Percentiles rank a stretch among this genome's conserved stretches.
Evolutionary conservation across 2,329 filamentous ascomycete genomes (phyloP).

Genomic region (Diplodia scrobiculata): DNA sequence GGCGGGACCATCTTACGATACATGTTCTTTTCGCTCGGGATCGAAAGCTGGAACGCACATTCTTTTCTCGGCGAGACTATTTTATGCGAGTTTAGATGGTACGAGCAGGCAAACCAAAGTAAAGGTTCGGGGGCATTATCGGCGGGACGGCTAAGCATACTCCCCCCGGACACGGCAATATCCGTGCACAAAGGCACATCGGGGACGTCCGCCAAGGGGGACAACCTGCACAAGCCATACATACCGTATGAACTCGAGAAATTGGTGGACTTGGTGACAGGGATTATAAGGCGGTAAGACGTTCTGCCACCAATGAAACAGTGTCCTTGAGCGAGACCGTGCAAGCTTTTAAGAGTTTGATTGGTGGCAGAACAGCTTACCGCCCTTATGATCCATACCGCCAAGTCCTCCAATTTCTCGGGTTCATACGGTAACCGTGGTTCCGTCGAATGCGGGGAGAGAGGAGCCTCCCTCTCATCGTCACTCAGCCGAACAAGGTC

Average conservation of each 20-base stretch:
- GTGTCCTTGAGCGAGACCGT: no score
- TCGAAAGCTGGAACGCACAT: not conserved
- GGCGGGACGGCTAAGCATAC: not conserved
- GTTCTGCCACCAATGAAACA: no score
- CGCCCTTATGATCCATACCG: no score
- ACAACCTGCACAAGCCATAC: no score
- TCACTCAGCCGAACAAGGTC: not conserved
- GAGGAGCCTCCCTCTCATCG: not conserved
- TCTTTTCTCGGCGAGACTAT: not conserved
- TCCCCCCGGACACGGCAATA: not conserved
- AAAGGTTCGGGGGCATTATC: not conserved
- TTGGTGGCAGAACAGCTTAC: no score
- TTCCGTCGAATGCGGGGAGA: not conserved
- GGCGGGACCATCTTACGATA: not conserved
- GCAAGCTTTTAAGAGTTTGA: no score
- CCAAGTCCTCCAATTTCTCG: no score
- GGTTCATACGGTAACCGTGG: no score
- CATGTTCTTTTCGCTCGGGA: not conserved
- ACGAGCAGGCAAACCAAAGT: not conserved
- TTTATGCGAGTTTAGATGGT: not conserved
- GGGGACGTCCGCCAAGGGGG: not conserved
- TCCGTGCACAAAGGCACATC: not conserved
- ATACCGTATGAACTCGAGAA: no score
- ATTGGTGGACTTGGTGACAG: no score
- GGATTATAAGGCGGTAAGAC: no score